phyloP scores from a whole-genome alignment of 148 eudicot species.

The Heliamphora exappendiculata region DNA sequence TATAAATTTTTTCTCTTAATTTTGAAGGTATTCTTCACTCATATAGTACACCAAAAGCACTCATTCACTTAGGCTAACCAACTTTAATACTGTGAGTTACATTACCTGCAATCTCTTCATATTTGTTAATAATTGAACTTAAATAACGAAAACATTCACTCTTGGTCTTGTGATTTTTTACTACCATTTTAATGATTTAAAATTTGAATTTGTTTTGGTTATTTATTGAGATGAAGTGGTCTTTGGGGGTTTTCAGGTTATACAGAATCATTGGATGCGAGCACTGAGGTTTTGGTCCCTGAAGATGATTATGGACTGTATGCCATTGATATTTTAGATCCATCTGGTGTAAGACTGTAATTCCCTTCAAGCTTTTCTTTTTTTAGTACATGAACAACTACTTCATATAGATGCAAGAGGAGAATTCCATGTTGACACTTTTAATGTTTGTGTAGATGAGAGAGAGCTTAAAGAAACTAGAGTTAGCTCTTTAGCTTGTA shows the following conservation, averaged over 20 bases:
- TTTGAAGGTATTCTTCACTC: too few species aligned
- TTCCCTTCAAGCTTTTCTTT: not conserved
- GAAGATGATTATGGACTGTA: slow-evolving; percentile 85
- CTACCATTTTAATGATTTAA: not conserved
- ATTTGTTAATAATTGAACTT: too few species aligned
- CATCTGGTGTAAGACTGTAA: slow-evolving; percentile 54
- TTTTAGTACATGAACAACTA: not conserved
- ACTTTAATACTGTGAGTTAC: too few species aligned
- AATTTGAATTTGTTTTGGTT: not conserved
- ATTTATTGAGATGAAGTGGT: not conserved
- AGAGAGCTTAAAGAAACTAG: too few species aligned
- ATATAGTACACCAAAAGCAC: too few species aligned
- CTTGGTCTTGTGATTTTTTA: too few species aligned
- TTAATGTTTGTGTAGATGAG: not conserved
- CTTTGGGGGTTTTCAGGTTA: slow-evolving; percentile 50
- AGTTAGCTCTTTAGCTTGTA: not conserved
- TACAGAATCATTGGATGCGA: slow-evolving; percentile 62
- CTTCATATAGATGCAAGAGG: not conserved
- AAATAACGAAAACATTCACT: too few species aligned
- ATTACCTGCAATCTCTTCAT: too few species aligned
- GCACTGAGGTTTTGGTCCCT: slow-evolving; percentile 68
- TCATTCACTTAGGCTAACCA: too few species aligned
- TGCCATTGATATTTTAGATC: slow-evolving; percentile 95
- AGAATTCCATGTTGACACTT: not conserved
- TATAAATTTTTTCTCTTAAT: too few species aligned